Evolutionary conservation across 2,329 filamentous ascomycete species (phyloP), one percentile per base, ranked within the genome.

Genomic region (Diaporthe sp.): DNA sequence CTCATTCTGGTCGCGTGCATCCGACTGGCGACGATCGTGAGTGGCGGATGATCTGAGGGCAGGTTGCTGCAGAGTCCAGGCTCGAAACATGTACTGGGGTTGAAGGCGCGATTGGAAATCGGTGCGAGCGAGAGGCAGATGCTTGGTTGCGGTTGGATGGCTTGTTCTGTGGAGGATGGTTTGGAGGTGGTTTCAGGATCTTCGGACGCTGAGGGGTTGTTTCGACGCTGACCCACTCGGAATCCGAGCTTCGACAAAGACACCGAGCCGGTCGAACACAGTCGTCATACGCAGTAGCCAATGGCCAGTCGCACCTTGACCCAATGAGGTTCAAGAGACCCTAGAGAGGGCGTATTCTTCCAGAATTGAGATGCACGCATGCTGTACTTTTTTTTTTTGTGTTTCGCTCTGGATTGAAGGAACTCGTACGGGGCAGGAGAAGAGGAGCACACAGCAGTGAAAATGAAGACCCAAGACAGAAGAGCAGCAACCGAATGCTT

Each of bases 161-260:
- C 25, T 53, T 68, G 65, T 68, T 39, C 31, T 37, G 46, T 55
- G 65, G 65, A 42, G 34, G 46, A 42, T 70, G 65, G 65, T 70
- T 70, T 67, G 71, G 55, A 53, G 55, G 55, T 62, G 51, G 75
- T 76, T 76, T 76, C 75, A 76, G 75, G 55, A 76, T 76, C 57
- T 71, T 76, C 75, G 70, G 75, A 76, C 65, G 71, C 46, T 28
- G 28, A 39, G 57, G 39, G 55, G 55, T 68, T 61, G 75, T 76
- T 76, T 76, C 75, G 73, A 49, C 71, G 10, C 15, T n/a, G 61
- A 25, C n/a, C 71, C 71, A 67, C 61, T 58, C 44, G 19, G 65
- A 39, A 17, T 22, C 65, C 28, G 25, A 42, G 34, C 65, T 28
- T 31, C 15, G 34, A 53, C 46, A 70, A n/a, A 42, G 9, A 17